Base-by-base conservation (phyloP, 371 early-diverging fungal species). In the Circinella minor region DNA sequence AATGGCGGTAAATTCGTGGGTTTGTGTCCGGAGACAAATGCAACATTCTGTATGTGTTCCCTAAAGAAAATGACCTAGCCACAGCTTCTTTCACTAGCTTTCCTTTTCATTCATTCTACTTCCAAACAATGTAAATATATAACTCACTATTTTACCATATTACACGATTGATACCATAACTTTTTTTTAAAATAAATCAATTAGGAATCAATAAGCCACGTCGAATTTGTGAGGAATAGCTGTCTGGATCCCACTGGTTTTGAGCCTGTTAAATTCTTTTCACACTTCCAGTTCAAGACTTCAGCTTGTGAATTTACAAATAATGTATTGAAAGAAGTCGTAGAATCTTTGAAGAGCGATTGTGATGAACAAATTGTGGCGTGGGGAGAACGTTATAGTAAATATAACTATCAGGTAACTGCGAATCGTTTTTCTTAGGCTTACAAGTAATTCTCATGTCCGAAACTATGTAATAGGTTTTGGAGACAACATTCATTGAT, bases 171-270 rank as follows among this genome's bases (percentile, higher is more conserved):
- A 51, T 51, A 51, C 51, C 51, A 51, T 51, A 51, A 51, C 43
- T 43, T 17, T 51, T 51, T 51, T 51, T 51, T 51, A 4, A 51
- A 51, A 51, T 4, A 51, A 51, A 51, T 17, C 15, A 51, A 51
- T 6, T 7, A 51, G 51, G 51, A 51, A 51, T 51, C 51, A 51
- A 13, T n/a, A n/a, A 51, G 14, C 51, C 51, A 51, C 51, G 51
- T 51, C 51, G 51, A 51, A 4, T 51, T 51, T 7, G 51, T 51
- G 51, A 51, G 51, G 51, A 51, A 17, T 51, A n/a, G 1, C n/a
- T 51, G 51, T 51, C 51, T 51, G 51, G 51, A 51, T 51, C 51
- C 51, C 51, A 17, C 51, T 51, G 51, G 51, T n/a, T 51, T 51
- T 51, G n/a, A 51, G 51, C 51, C 4, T 51, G 51, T 51, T 7